A percentile compares a stretch with the other conserved stretches of the same genome.
phyloP scores from a whole-genome alignment of 2,329 filamentous ascomycete species.

The Fusarium udum region DNA sequence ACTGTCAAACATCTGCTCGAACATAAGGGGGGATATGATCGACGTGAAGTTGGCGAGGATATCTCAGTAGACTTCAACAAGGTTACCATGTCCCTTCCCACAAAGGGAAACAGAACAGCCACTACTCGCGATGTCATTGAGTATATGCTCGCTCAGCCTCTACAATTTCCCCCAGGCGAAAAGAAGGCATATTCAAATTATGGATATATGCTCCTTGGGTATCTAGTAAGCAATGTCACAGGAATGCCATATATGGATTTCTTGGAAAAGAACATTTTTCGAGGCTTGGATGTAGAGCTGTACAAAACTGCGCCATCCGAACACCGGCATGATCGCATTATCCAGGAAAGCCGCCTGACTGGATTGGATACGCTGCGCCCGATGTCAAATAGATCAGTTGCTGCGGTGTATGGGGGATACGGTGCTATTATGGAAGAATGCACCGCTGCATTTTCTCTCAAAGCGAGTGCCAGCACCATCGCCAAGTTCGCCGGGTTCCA shows the following conservation, averaged over 20 bases:
- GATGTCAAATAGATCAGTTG: not conserved
- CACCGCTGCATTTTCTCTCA: constrained; percentile 17
- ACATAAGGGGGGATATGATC: constrained; percentile 17
- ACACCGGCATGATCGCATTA: constrained; percentile 15
- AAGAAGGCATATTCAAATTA: constrained; percentile 29
- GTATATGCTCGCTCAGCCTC: constrained; percentile 16
- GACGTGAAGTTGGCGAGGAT: constrained; percentile 15
- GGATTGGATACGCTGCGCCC: constrained; percentile 13
- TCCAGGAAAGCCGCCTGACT: constrained; percentile 26
- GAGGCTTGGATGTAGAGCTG: constrained; percentile 17
- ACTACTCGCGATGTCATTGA: constrained; percentile 28
- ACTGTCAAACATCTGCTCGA: constrained; percentile 31
- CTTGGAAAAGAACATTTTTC: constrained; percentile 19
- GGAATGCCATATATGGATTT: constrained; percentile 24
- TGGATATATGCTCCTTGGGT: constrained; percentile 19
- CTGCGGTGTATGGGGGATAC: constrained; percentile 15
- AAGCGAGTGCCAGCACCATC: constrained; percentile 27
- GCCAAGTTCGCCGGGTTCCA: constrained; percentile 17
- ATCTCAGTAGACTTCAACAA: constrained; percentile 14
- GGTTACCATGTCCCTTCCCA: constrained; percentile 1
- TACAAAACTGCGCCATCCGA: constrained; percentile 7
- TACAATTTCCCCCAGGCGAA: constrained; percentile 22
- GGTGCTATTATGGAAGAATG: constrained; percentile 36
- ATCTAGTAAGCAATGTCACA: constrained; percentile 26
- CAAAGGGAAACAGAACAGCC: constrained; percentile 16